A percentile compares a stretch with the other conserved stretches of the same genome.
These are phyloP conservation scores for Garcia nutans DNA, from an alignment of 345 rosid genomes.

Conservation along the genomic window DNA sequence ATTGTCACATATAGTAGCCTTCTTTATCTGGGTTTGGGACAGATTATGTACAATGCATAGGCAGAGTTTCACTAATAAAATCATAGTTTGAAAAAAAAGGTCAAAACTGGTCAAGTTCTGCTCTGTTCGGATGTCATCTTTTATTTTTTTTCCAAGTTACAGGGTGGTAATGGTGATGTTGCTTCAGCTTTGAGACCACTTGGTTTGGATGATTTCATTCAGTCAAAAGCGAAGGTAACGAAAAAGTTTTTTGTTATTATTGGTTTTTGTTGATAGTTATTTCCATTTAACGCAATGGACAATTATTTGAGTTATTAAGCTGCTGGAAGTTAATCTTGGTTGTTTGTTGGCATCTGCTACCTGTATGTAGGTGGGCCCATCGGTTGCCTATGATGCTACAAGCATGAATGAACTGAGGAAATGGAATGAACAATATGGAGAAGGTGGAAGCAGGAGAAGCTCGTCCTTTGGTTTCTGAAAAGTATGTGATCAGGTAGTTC, in stretches of 20 bases:
- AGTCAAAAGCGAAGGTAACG: conserved; percentile 82
- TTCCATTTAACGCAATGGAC: background rate
- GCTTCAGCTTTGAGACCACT: conserved; percentile 58
- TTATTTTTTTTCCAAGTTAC: conserved; percentile 10
- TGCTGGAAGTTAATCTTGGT: too few species aligned
- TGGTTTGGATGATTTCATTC: conserved; percentile 72
- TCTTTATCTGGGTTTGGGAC: too few species aligned
- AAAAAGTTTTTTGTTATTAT: background rate
- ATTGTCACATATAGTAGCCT: too few species aligned
- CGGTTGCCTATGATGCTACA: conserved; percentile 79
- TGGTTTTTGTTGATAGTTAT: background rate
- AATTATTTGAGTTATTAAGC: too few species aligned
- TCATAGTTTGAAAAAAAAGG: background rate
- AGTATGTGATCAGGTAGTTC: background rate
- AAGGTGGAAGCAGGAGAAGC: conserved; percentile 84
- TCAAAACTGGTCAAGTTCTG: background rate
- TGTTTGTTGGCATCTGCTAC: background rate
- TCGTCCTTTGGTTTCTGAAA: conserved; percentile 81
- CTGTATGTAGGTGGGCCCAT: conserved; percentile 75
- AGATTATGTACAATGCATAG: too few species aligned
- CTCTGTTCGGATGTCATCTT: background rate
- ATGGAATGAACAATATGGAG: conserved; percentile 99
- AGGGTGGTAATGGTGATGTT: conserved; percentile 45
- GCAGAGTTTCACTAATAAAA: background rate
- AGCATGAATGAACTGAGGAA: conserved; percentile 95